Evolutionary conservation across 306 rosid genomes (phyloP).

Genomic region (Castanospermum australe): DNA sequence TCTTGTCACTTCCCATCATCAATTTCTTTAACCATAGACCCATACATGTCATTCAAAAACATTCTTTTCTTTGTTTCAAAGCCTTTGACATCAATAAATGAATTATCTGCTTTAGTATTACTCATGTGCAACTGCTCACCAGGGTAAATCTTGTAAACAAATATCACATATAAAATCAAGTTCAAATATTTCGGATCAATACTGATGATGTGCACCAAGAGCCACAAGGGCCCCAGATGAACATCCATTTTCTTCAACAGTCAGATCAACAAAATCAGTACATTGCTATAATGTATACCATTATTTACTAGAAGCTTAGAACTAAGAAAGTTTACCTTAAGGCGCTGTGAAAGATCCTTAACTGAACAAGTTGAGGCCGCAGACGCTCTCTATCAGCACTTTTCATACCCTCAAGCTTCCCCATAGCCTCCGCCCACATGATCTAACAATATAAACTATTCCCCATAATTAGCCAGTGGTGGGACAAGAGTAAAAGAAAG

Average conservation of each 20-base stretch:
- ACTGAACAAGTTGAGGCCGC: constrained; percentile 93
- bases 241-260: constrained; percentile 1
- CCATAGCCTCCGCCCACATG: constrained; percentile 99
- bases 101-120: neutral
- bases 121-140: neutral
- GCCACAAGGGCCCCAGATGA: neutral
- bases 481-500: neutral
- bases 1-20: neutral
- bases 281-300: neutral
- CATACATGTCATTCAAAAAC: neutral
- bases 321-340: constrained; percentile 58
- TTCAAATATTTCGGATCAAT: neutral
- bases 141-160: neutral
- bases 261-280: neutral
- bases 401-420: constrained; percentile 95
- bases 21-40: neutral
- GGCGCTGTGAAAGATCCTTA: constrained; percentile 91
- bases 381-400: constrained; percentile 85
- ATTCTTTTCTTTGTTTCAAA: neutral
- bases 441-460: constrained; percentile 81
- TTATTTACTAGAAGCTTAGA: constrained; percentile 5
- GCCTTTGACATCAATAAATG: neutral
- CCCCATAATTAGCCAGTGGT: constrained; percentile 43
- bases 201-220: neutral
- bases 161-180: neutral